phyloP scores from a whole-genome alignment of 2,329 filamentous ascomycete genomes.

The Didymosphaeria variabile region DNA sequence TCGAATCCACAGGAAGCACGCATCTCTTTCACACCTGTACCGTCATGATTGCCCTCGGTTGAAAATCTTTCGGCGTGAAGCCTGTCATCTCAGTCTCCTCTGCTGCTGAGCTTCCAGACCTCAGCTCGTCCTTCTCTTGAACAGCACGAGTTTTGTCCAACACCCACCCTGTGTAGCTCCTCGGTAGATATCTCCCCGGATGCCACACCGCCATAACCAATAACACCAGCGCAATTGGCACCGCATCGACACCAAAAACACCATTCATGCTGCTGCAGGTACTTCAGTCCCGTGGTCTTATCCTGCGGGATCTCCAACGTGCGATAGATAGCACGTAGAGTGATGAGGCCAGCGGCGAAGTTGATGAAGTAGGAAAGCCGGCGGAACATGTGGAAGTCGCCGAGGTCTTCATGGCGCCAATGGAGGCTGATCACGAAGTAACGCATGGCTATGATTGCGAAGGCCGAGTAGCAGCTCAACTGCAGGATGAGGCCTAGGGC shows the following conservation, averaged over 20 bases:
- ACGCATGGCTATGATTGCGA: slow-evolving; percentile 52
- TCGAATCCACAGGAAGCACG: too few species aligned
- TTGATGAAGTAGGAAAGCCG: slow-evolving; percentile 47
- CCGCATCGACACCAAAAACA: slow-evolving; percentile 63
- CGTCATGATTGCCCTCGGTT: slow-evolving; percentile 1
- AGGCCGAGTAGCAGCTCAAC: slow-evolving; percentile 61
- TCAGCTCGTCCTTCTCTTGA: slow-evolving; percentile 46
- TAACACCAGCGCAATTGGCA: slow-evolving; percentile 60
- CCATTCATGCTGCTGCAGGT: slow-evolving; percentile 62
- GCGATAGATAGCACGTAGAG: slow-evolving; percentile 64
- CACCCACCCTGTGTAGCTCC: slow-evolving; percentile 39
- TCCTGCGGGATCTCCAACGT: slow-evolving; percentile 63
- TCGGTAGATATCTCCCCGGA: slow-evolving; percentile 49
- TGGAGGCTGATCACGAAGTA: slow-evolving; percentile 44
- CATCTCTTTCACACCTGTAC: slow-evolving; percentile 1
- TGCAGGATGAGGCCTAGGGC: slow-evolving; percentile 61
- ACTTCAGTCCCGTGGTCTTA: slow-evolving; percentile 54
- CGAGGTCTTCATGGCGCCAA: slow-evolving; percentile 44
- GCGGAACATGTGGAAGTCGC: slow-evolving; percentile 48
- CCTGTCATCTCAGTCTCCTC: slow-evolving; percentile 27
- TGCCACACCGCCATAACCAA: slow-evolving; percentile 61
- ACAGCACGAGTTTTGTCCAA: slow-evolving; percentile 43
- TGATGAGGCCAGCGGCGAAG: slow-evolving; percentile 39
- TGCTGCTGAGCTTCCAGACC: slow-evolving; percentile 16
- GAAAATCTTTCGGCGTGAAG: slow-evolving; percentile 39